Conservation (phyloP, 257 asterid species). For the Penstemon davidsonii region DNA sequence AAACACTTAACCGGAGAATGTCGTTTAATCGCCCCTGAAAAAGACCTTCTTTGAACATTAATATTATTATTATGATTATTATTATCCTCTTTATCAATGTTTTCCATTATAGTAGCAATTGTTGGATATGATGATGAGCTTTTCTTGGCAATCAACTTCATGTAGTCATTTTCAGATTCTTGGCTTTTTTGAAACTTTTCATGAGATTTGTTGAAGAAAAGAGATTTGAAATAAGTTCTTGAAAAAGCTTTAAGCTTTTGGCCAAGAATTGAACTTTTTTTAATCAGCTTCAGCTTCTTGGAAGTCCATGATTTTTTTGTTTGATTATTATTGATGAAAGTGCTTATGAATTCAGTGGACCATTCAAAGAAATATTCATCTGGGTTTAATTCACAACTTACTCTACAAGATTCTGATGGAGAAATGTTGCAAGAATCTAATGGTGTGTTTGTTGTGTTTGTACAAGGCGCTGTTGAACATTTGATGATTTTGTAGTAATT, state of each 20-base stretch:
- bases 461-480: conserved; percentile 41
- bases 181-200: not conserved
- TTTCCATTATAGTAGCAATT: conserved; percentile 42
- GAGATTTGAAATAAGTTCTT: conserved; percentile 29
- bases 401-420: conserved; percentile 76
- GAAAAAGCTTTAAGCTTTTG: conserved; percentile 41
- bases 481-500: conserved; percentile 20
- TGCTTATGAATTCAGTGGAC: conserved; percentile 56
- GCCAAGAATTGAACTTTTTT: conserved; percentile 22
- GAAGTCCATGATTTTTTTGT: conserved; percentile 46
- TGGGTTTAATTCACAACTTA: conserved; percentile 70
- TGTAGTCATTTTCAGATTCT: conserved; percentile 26
- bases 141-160: conserved; percentile 31
- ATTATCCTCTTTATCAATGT: conserved; percentile 32
- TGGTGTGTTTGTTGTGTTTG: conserved; percentile 44
- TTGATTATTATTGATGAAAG: conserved; percentile 32
- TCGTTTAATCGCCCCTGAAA: conserved; percentile 70
- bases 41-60: conserved; percentile 59
- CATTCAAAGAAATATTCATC: conserved; percentile 68
- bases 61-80: conserved; percentile 34
- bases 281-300: conserved; percentile 37
- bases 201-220: conserved; percentile 28
- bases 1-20: conserved; percentile 54
- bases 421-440: conserved; percentile 53
- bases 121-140: conserved; percentile 45